phyloP scores from a whole-genome alignment of 495 filamentous ascomycete species.

The Opeltia flavorubescens region DNA sequence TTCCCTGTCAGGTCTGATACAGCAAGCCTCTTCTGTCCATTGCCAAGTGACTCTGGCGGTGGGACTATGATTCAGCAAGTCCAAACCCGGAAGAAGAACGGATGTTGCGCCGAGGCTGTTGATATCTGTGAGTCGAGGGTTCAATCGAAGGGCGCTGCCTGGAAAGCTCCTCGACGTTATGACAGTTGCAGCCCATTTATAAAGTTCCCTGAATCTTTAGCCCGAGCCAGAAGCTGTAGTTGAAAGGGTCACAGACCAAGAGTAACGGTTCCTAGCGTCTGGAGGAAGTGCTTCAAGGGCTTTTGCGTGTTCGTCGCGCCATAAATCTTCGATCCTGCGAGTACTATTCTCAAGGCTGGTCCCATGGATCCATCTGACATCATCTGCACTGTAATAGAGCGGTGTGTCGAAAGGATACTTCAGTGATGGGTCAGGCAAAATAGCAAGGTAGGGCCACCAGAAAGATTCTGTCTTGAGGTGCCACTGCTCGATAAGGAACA shows the following conservation, averaged over 20 bases:
- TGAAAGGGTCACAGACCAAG: constrained; percentile 3
- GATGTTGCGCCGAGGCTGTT: constrained; percentile 11
- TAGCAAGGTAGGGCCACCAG: constrained; percentile 49
- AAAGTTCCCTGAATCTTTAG: constrained; percentile 37
- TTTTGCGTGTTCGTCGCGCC: constrained; percentile 36
- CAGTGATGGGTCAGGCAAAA: constrained; percentile 37
- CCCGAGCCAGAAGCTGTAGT: not conserved
- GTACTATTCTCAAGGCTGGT: constrained; percentile 42
- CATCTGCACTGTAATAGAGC: constrained; percentile 41
- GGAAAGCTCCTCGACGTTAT: constrained; percentile 42
- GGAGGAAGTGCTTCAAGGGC: constrained; percentile 22
- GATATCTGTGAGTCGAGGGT: not conserved
- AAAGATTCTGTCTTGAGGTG: constrained; percentile 33
- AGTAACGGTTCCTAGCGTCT: not conserved
- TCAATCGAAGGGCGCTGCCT: constrained; percentile 4
- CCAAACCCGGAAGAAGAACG: constrained; percentile 46
- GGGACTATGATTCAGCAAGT: constrained; percentile 45
- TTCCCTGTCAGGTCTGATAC: constrained; percentile 32
- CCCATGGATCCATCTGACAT: constrained; percentile 42
- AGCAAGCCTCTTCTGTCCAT: constrained; percentile 31
- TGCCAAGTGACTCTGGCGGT: constrained; percentile 47
- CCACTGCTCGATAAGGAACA: constrained; percentile 47
- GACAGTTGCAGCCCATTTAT: constrained; percentile 50
- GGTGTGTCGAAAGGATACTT: constrained; percentile 33
- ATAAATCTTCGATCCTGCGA: constrained; percentile 25